Base-by-base conservation (phyloP, 129 eudicot genomes). In the Scalesia atractyloides region DNA sequence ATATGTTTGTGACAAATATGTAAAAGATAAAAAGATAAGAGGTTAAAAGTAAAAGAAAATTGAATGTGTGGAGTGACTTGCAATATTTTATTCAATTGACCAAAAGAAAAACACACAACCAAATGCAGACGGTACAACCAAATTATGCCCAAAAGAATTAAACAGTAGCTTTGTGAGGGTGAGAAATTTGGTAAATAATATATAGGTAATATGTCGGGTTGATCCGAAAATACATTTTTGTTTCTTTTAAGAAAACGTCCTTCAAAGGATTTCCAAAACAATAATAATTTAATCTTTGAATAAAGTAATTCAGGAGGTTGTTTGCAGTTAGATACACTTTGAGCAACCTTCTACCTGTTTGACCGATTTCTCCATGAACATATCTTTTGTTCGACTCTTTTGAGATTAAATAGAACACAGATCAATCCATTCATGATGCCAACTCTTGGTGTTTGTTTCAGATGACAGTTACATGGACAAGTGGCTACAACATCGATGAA, bases 401-500 rank as follows among this genome's bases (percentile, higher is more conserved):
- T 47, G 58, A 30, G 59, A 66, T 48, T 30, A 7, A 49, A 49
- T 7, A 24, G 30, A 24, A 24, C 30, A 2, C 30, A 24, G 2
- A 24, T 24, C 41, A 20, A 24, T 30, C 1, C 7, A 15, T 9
- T 68, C 41, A 26, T 65, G 68, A 56, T 56, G 44, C 5, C 54
- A 24, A 34, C 64, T 44, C 67, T 43, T 61, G 68, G 61, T 64
- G 62, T 17, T 41, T 58, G 43, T 22, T 66, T 65, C 76, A 94
- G 98, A 94, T 94, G 97, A 94, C 98, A 44, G 86, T 90, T 34
- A 90, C 98, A 9, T 94, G 98, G 98, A 94, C 98, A 37, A 94
- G 98, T 78, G 98, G 98, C 56, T 94, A 94, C 74, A 87, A 86
- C 83, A 84, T 87, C 41, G 91, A 90, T 86, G 97, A 93, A 79